These are phyloP conservation scores for Iberis amara DNA, from an alignment of 441 rosid genomes.

Conservation along the genomic window DNA sequence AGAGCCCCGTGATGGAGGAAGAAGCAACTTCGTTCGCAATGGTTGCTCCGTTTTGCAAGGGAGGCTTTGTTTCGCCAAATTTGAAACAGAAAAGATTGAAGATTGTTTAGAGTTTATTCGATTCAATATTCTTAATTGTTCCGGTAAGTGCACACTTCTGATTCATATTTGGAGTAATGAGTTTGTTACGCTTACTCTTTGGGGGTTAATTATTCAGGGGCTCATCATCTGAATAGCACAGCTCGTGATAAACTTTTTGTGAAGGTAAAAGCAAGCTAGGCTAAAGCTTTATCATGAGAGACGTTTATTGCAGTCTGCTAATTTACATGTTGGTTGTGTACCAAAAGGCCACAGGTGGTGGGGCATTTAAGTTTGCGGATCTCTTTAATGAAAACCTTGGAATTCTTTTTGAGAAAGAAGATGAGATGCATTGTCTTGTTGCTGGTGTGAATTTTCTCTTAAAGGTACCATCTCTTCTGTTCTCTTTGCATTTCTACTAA, in stretches of 20 bases:
- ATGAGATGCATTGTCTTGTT: constrained; percentile 93
- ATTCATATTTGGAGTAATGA: constrained; percentile 7
- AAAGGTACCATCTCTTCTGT: constrained; percentile 47
- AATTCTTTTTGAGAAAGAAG: constrained; percentile 84
- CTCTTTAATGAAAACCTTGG: constrained; percentile 88
- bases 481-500: not conserved
- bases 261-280: constrained; percentile 47
- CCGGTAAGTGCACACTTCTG: constrained; percentile 33
- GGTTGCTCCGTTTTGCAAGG: constrained; percentile 39
- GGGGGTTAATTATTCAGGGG: constrained; percentile 50
- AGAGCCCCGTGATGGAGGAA: constrained; percentile 34
- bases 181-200: constrained; percentile 9
- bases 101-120: constrained; percentile 73
- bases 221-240: constrained; percentile 34
- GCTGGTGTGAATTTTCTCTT: constrained; percentile 91
- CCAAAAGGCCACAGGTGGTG: constrained; percentile 74
- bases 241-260: constrained; percentile 36
- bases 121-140: constrained; percentile 47
- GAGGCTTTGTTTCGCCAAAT: constrained; percentile 68
- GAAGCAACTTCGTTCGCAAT: constrained; percentile 26
- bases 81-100: constrained; percentile 74
- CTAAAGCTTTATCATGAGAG: not conserved
- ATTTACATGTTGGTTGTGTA: not conserved
- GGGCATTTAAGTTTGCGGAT: constrained; percentile 91
- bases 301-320: not conserved